Base-by-base conservation (phyloP, 768 basidiomycete species). In the Steccherinum ochraceum region DNA sequence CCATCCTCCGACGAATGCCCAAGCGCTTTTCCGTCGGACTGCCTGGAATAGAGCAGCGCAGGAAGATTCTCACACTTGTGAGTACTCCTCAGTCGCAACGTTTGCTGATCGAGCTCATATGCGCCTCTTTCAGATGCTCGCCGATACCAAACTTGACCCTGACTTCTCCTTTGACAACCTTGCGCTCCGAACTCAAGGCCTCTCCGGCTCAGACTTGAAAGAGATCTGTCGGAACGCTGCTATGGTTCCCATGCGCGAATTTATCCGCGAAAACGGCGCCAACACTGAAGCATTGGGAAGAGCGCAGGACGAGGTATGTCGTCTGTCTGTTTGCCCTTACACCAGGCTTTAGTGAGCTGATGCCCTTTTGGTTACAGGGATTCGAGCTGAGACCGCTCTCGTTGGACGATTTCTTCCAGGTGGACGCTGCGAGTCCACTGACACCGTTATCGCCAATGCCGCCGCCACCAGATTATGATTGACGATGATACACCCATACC, bases 1-100 rank as follows among this genome's bases (percentile, higher is more conserved):
- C 90, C 23, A 88, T 93, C 56, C 71, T 93, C 20, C 79, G 89
- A n/a, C 85, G 94, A n/a, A 93, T 99, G 93, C 96, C 96, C 1
- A 97, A 95, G 67, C 89, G 93, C 11, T 97, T 97, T 64, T 78
- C 88, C 1, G 79, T 99, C 51, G 74, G 80, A 4, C 73, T 97
- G 13, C 96, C 96, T 2, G 81, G 88, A 51, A 64, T 67, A 4
- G 77, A 82, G 2, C 93, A 97, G 57, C 77, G 96, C 25, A 69
- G 81, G 48, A 92, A 88, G 65, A 98, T 98, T 54, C 77, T 99
- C 18, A 69, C 69, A 0, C 71, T 98, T 53, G 93, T 93, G 58
- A 47, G 77, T 49, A n/a, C n/a, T 45, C 35, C 26, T 7, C 43
- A 12, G 40, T 47, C 25, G 25, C 23, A 24, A 24, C 35, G 41